Conservation (phyloP, 805 yeast genomes). For the Candida railenensis region DNA sequence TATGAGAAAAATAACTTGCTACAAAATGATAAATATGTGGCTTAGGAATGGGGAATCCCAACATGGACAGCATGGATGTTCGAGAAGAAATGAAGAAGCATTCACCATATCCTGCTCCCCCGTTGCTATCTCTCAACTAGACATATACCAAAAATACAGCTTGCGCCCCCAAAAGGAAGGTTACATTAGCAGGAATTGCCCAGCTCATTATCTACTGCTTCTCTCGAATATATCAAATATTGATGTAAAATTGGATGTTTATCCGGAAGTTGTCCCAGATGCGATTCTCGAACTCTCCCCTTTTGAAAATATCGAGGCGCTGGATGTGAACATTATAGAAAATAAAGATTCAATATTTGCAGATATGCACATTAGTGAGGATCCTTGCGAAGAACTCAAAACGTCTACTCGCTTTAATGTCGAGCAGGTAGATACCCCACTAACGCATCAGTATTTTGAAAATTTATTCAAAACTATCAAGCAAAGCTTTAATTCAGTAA, state of each 20-base stretch:
- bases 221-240: not conserved
- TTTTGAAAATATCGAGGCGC: too few relatives aligned
- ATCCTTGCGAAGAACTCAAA: too few relatives aligned
- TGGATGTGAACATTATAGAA: too few relatives aligned
- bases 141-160: conserved; percentile 2
- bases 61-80: not conserved
- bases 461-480: not conserved
- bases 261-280: not conserved
- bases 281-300: not conserved
- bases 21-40: not conserved
- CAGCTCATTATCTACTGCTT: not conserved
- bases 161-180: not conserved
- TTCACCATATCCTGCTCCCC: not conserved
- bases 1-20: not conserved
- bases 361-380: too few relatives aligned
- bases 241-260: not conserved
- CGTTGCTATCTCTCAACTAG: not conserved
- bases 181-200: not conserved
- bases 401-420: too few relatives aligned
- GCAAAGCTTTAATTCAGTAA: not conserved
- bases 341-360: too few relatives aligned
- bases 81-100: not conserved
- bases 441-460: not conserved
- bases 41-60: not conserved
- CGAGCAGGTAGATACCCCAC: too few relatives aligned